Base-by-base conservation (phyloP, 495 filamentous ascomycete genomes). In the Thozetella sp. region DNA sequence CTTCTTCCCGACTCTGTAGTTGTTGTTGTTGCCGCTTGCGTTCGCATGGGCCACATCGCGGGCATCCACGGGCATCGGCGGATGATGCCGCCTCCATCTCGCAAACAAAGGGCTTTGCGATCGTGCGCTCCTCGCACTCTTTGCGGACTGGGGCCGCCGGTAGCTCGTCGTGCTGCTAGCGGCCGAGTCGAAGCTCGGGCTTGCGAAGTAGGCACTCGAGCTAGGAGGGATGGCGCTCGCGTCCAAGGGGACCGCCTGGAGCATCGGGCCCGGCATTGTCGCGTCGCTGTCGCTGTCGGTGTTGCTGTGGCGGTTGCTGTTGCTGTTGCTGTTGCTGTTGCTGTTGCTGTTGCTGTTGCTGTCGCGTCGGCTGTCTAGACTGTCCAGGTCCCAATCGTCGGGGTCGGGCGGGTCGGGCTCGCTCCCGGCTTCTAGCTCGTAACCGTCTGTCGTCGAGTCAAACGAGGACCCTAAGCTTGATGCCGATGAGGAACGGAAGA, bases 71-170 rank as follows among this genome's bases (percentile, higher is more conserved):
- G 43, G 43, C 43, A 20, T 4, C 9, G 64, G 64, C 25, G 58
- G 62, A 19, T 71, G 69, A 50, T 72, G 64, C 17, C 66, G 58
- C 52, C 55, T 63, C 69, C 67, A 72, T 2, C 67, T 63, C 9
- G 66, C 55, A 53, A 74, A 66, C 22, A 72, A 51, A 0, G 69
- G 69, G 51, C 63, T 70, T n/a, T 62, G 37, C 10, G 65, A 61
- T 20, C 62, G 59, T n/a, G 52, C 56, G 34, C 59, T 59, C 13
- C 25, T 56, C n/a, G 50, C 57, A 60, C 67, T 69, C 19, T 23
- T 63, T 15, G 67, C 54, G 23, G 69, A 70, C 4, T 59, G 51
- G 11, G 69, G 67, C n/a, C 65, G 65, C 48, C 51, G 57, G 37
- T 63, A 59, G 55, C 53, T 52, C 50, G 51, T 57, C 24, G 25